phyloP scores from a whole-genome alignment of 345 rosid species.

The Eucalyptus dawsonii region DNA sequence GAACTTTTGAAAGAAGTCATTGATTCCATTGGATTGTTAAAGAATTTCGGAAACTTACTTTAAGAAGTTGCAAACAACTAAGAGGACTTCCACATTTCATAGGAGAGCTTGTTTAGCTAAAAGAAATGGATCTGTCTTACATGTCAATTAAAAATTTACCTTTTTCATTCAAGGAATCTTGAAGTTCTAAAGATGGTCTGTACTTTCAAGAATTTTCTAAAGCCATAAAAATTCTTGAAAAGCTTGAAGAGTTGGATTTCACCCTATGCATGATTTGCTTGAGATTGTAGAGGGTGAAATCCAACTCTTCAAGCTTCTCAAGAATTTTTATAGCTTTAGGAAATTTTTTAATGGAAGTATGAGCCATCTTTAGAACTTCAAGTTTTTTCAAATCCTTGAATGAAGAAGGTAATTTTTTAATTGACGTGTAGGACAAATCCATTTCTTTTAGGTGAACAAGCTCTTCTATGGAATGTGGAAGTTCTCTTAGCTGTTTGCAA shows the following conservation, averaged over 20 bases:
- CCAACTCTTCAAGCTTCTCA: not conserved
- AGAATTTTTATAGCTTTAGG: not conserved
- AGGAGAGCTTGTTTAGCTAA: no score
- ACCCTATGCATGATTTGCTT: not conserved
- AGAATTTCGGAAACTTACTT: no score
- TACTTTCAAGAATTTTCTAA: not conserved
- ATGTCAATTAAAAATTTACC: no score
- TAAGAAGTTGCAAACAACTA: no score
- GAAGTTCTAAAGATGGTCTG: not conserved
- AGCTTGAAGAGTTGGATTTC: not conserved
- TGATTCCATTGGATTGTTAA: no score
- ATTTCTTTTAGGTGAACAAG: no score
- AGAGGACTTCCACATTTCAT: no score
- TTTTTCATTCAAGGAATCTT: not conserved
- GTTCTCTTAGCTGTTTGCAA: no score
- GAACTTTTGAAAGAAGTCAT: no score
- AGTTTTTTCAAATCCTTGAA: not conserved
- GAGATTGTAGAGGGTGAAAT: not conserved
- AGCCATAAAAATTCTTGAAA: not conserved
- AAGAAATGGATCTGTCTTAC: not conserved
- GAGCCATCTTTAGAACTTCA: not conserved
- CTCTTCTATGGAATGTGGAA: no score
- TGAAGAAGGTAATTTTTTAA: not conserved
- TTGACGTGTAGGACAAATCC: not conserved
- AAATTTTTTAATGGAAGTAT: not conserved